Evolutionary conservation across 208 protist genomes (phyloP).

Genomic region (Strigomonas culicis): DNA sequence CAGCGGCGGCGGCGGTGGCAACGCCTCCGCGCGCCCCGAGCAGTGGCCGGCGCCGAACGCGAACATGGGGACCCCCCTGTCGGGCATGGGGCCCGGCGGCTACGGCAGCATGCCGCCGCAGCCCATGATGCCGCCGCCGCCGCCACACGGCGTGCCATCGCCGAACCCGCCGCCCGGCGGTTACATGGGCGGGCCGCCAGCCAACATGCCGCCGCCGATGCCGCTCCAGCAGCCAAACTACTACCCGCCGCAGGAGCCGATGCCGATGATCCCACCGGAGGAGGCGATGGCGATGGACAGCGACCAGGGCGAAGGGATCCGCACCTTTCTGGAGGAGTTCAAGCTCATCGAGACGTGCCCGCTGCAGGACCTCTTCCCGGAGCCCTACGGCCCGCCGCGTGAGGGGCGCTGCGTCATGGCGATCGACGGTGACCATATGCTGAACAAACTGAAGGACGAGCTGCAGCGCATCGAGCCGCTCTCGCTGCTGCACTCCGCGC

Average conservation of each 20-base stretch:
- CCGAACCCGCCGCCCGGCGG: not conserved
- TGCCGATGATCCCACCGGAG: not conserved
- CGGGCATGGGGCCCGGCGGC: too few species aligned
- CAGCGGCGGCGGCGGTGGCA: not conserved
- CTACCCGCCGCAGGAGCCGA: not conserved
- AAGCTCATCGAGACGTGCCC: constrained; percentile 55
- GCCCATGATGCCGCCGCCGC: not conserved
- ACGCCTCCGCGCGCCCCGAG: too few species aligned
- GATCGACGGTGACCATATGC: constrained; percentile 77
- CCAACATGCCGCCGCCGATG: not conserved
- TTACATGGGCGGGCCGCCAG: not conserved
- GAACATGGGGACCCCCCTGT: too few species aligned
- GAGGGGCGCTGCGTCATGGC: constrained; percentile 31
- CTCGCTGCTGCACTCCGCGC: constrained; percentile 79
- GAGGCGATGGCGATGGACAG: not conserved
- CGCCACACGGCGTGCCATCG: not conserved
- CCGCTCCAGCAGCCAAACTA: not conserved
- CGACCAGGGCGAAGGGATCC: too few species aligned
- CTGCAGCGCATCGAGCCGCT: constrained; percentile 60
- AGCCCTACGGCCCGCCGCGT: constrained; percentile 26
- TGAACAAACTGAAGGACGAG: constrained; percentile 54
- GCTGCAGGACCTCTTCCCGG: constrained; percentile 39
- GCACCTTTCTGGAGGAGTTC: constrained; percentile 19
- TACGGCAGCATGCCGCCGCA: not conserved
- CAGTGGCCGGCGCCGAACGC: too few species aligned